Evolutionary conservation across 805 yeast genomes (phyloP).

Genomic region (Candida coleopterorum): DNA sequence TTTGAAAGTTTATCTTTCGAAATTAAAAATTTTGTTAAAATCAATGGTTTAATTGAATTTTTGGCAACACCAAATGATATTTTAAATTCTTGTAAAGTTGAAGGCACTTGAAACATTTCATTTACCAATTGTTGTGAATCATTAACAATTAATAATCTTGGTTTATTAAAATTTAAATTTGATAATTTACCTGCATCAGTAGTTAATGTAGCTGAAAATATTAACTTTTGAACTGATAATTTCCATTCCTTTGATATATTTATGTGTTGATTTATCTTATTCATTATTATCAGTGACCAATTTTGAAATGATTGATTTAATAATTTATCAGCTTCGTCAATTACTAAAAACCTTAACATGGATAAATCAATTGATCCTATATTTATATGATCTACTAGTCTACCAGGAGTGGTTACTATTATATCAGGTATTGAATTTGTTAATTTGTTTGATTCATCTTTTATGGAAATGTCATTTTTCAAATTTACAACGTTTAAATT

Average conservation of each 20-base stretch:
- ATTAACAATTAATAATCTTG: constrained; percentile 73
- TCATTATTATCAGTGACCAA: constrained; percentile 67
- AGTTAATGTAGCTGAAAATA: constrained; percentile 91
- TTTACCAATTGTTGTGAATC: constrained; percentile 41
- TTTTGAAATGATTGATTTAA: constrained; percentile 89
- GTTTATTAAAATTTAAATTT: constrained; percentile 61
- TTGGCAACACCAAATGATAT: constrained; percentile 34
- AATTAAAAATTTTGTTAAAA: constrained; percentile 53
- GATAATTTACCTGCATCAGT: constrained; percentile 87
- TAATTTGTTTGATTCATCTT: constrained; percentile 59
- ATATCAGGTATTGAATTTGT: constrained; percentile 54
- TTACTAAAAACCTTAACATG: constrained; percentile 56
- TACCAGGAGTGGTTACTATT: constrained; percentile 70
- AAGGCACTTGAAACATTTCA: constrained; percentile 61
- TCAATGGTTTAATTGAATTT: constrained; percentile 64
- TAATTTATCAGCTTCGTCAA: constrained; percentile 80
- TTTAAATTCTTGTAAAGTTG: constrained; percentile 43
- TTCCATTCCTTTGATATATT: constrained; percentile 30
- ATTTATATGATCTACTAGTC: constrained; percentile 72
- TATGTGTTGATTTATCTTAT: constrained; percentile 22
- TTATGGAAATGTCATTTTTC: constrained; percentile 47
- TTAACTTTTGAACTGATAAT: constrained; percentile 51
- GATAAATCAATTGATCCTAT: constrained; percentile 40
- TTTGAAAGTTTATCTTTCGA: constrained; percentile 25
- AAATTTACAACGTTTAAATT: constrained; percentile 59